phyloP scores from a whole-genome alignment of 331 rosid species.

The Pyracantha coccinea region DNA sequence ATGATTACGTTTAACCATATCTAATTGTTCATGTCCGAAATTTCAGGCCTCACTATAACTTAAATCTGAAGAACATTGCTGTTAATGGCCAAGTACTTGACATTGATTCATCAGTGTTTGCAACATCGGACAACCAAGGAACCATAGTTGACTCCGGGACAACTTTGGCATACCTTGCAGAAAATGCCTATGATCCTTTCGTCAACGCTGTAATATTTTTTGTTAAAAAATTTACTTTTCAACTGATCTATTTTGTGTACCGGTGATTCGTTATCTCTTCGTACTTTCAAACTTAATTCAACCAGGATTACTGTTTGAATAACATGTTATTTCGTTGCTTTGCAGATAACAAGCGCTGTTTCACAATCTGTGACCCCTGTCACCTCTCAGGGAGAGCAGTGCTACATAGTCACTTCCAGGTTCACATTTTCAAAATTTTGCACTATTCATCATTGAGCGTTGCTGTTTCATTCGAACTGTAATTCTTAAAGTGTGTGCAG shows the following conservation, averaged over 20 bases:
- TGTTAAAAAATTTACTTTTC: no score
- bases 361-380: conserved; percentile 57
- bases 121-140: conserved; percentile 74
- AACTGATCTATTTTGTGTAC: no score
- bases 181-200: conserved; percentile 74
- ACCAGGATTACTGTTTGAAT: background rate
- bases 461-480: background rate
- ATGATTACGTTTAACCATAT: no score
- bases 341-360: conserved; percentile 54
- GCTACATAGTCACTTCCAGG: conserved; percentile 66
- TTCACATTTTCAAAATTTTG: conserved; percentile 17
- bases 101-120: conserved; percentile 60
- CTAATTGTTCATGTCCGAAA: background rate
- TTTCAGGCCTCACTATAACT: conserved; percentile 92
- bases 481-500: conserved; percentile 30
- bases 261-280: no score
- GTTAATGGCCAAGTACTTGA: conserved; percentile 61
- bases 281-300: no score
- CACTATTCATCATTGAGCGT: background rate
- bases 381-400: conserved; percentile 59
- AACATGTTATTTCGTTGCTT: background rate
- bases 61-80: conserved; percentile 85
- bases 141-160: conserved; percentile 97
- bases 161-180: conserved; percentile 96
- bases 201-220: conserved; percentile 53